Evolutionary conservation across 2,329 filamentous ascomycete genomes (phyloP).

Genomic region (Neonectria coccinea): DNA sequence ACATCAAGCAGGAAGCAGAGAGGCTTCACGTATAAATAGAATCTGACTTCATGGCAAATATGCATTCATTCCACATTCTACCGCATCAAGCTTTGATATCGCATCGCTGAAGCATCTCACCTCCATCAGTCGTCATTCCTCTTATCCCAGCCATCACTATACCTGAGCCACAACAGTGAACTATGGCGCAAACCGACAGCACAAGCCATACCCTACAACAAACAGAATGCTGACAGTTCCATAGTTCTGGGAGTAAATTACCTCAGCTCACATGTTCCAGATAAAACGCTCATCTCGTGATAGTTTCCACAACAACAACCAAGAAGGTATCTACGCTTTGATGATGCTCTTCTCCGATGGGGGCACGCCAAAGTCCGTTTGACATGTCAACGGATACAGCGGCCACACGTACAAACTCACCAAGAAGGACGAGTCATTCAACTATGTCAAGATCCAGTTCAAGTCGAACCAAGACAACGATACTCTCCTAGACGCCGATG

Average conservation of each 20-base stretch:
- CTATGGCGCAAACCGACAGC: conserved; percentile 1
- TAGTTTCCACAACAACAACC: conserved; percentile 64
- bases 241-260: conserved; percentile 52
- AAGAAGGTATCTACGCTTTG: conserved; percentile 59
- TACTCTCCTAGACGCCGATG: conserved; percentile 56
- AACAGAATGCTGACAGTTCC: background rate
- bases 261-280: no score
- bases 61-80: background rate
- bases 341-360: conserved; percentile 65
- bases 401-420: conserved; percentile 62
- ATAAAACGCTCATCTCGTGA: background rate
- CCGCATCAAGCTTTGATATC: no score
- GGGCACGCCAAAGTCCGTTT: conserved; percentile 60
- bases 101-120: no score
- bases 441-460: conserved; percentile 64
- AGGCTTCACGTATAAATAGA: background rate
- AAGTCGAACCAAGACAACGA: conserved; percentile 60
- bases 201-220: no score
- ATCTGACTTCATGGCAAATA: background rate
- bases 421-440: conserved; percentile 58
- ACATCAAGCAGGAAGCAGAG: background rate
- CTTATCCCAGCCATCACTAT: background rate
- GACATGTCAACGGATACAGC: conserved; percentile 59
- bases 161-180: background rate
- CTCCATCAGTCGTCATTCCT: no score